phyloP scores from a whole-genome alignment of 768 basidiomycete species.

The Paxillus involutus region DNA sequence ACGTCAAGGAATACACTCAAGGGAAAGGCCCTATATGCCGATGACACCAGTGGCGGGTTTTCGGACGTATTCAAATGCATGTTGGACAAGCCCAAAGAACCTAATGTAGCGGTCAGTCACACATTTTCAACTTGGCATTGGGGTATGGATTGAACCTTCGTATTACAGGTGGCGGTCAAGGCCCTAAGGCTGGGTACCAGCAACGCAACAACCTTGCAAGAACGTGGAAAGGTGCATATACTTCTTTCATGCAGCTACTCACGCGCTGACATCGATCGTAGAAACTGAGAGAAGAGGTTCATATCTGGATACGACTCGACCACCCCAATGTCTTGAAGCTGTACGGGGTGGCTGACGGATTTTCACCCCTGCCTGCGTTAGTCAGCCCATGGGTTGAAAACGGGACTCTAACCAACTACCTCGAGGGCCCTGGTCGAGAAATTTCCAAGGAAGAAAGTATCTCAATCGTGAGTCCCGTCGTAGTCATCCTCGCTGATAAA shows the following conservation, averaged over 20 bases:
- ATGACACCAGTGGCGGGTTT: slow-evolving; percentile 42
- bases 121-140: neutral
- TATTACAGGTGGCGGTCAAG: slow-evolving; percentile 4
- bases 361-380: slow-evolving; percentile 36
- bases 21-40: slow-evolving; percentile 29
- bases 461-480: slow-evolving; percentile 28
- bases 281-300: slow-evolving; percentile 35
- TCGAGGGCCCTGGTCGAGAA: slow-evolving; percentile 38
- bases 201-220: slow-evolving; percentile 2
- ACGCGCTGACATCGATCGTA: neutral
- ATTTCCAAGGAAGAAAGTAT: slow-evolving; percentile 36
- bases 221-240: neutral
- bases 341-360: slow-evolving; percentile 35
- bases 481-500: neutral
- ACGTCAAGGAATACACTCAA: slow-evolving; percentile 31
- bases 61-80: slow-evolving; percentile 44
- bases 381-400: slow-evolving; percentile 44
- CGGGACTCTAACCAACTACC: slow-evolving; percentile 37
- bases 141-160: neutral
- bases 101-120: neutral
- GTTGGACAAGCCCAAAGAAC: slow-evolving; percentile 16
- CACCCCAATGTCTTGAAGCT: slow-evolving; percentile 40
- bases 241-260: neutral
- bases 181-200: neutral
- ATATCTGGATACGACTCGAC: slow-evolving; percentile 37